Evolutionary conservation across 1,284 basidiomycete species (phyloP).

Genomic region (Trametes sp.): DNA sequence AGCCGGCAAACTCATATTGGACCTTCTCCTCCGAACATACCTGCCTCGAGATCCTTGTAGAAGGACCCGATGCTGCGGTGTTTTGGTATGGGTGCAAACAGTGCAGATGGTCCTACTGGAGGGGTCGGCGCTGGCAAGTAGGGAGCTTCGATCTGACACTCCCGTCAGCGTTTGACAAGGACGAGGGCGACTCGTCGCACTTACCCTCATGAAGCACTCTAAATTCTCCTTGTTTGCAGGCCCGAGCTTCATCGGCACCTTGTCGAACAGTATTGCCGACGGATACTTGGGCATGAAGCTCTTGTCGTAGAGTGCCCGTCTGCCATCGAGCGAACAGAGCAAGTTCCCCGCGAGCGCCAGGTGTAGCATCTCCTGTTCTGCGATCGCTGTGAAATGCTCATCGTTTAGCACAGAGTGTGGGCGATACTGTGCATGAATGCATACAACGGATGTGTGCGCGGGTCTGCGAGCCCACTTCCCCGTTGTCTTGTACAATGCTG

Average conservation of each 20-base stretch:
- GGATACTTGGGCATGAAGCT: conserved; percentile 18
- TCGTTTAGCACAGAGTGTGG: background rate
- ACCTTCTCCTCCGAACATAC: no score
- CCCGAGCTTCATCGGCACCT: conserved; percentile 25
- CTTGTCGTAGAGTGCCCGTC: conserved; percentile 17
- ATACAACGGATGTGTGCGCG: conserved; percentile 21
- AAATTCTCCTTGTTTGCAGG: conserved; percentile 26
- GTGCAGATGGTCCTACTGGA: background rate
- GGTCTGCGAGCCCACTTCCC: conserved; percentile 14
- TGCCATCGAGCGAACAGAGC: conserved; percentile 15
- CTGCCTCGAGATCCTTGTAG: conserved; percentile 19
- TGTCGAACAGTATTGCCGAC: conserved; percentile 18
- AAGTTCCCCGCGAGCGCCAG: conserved; percentile 28
- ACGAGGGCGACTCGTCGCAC: background rate
- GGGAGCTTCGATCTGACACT: background rate
- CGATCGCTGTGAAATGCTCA: conserved; percentile 16
- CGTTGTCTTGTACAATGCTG: conserved; percentile 25
- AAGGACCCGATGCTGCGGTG: conserved; percentile 23
- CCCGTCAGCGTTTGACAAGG: background rate
- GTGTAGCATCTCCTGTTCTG: conserved; percentile 32
- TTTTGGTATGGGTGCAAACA: background rate
- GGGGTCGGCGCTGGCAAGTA: background rate
- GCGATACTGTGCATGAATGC: background rate
- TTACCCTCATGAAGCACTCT: conserved; percentile 29
- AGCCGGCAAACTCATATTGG: no score